Evolutionary conservation across 2,329 filamentous ascomycete species (phyloP), one percentile per base, ranked within the genome.

Genomic region (Curvularia eragrostidis): DNA sequence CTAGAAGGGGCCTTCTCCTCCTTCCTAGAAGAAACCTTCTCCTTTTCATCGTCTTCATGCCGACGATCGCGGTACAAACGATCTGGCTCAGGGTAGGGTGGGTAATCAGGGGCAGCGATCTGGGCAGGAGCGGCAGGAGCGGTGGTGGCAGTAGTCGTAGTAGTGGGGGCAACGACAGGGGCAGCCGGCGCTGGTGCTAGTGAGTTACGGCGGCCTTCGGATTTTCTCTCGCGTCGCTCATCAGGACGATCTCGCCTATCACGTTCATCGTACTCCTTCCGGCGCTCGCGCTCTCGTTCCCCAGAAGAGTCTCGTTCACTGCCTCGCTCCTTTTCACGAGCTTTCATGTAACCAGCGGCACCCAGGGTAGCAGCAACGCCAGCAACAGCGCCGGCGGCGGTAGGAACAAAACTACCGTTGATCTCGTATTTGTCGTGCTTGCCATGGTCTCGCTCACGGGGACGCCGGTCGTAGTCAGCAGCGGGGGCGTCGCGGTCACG

Each of bases 221-320:
- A 34, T 18, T 57, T 49, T 51, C 65, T 62, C 30, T 69, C 70
- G 28, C 71, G 67, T 43, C 69, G 66, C 39, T 77, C 72, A 6
- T 69, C 67, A 36, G 58, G 59, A 18, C 67, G 63, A 41, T 69
- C 67, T 39, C 65, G 66, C 39, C 62, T 60, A 24, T 69, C 67
- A 21, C 71, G 70, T 39, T 74, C 76, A 24, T 75, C 72, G 19
- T 70, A 62, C 42, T 69, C 65, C 50, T 59, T 63, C 19, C 64
- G 65, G 21, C 65, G 62, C 69, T 80, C 72, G 77, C 84, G 73
- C 68, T 80, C 72, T 77, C 83, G 47, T 15, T 58, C 56, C 10
- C 52, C 56, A 8, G 56, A 58, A 3, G 56, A 58, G 52, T 58
- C 56, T 41, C 56, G 56, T 47, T 58, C 56, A 21, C 56, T 58